These are phyloP conservation scores for Spizellomyces punctatus DNA, from an alignment of 192 early-diverging fungal genomes.

Conservation along the genomic window DNA sequence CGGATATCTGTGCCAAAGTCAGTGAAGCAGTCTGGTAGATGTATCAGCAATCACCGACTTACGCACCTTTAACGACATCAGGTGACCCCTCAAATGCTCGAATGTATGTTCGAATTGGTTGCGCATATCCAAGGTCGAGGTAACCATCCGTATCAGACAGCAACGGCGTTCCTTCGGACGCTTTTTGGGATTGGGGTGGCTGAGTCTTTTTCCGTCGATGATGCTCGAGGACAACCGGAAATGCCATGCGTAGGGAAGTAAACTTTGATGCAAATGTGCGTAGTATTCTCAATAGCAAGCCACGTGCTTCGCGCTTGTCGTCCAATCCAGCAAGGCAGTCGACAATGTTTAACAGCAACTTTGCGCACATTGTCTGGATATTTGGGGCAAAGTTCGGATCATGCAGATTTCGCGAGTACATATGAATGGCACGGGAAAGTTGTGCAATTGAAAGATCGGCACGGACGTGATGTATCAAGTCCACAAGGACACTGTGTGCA, in stretches of 20 bases:
- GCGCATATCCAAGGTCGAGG: constrained; percentile 56
- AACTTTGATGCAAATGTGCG: constrained; percentile 85
- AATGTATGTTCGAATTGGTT: constrained; percentile 55
- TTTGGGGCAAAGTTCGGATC: constrained; percentile 87
- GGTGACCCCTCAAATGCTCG: constrained; percentile 53
- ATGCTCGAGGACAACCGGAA: constrained; percentile 62
- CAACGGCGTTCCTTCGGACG: not conserved
- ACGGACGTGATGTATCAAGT: constrained; percentile 95
- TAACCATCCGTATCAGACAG: constrained; percentile 45
- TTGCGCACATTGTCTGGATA: constrained; percentile 97
- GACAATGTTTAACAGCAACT: constrained; percentile 87
- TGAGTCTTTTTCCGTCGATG: constrained; percentile 39
- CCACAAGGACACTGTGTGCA: constrained; percentile 93
- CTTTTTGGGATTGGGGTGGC: not conserved
- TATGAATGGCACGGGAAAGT: constrained; percentile 81
- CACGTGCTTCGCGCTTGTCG: constrained; percentile 31
- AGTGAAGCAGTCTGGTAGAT: no score
- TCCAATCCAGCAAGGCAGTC: constrained; percentile 53
- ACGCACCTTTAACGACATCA: constrained; percentile 74
- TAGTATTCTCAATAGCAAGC: constrained; percentile 66
- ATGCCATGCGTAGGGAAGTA: constrained; percentile 64
- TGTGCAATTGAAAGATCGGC: constrained; percentile 79
- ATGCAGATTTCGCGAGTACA: constrained; percentile 91
- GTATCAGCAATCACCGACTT: not conserved
- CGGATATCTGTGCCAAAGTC: constrained; percentile 66